Evolutionary conservation across 257 asterid species (phyloP), one percentile per base, ranked within the genome.

Genomic region (Primulina eburnea): DNA sequence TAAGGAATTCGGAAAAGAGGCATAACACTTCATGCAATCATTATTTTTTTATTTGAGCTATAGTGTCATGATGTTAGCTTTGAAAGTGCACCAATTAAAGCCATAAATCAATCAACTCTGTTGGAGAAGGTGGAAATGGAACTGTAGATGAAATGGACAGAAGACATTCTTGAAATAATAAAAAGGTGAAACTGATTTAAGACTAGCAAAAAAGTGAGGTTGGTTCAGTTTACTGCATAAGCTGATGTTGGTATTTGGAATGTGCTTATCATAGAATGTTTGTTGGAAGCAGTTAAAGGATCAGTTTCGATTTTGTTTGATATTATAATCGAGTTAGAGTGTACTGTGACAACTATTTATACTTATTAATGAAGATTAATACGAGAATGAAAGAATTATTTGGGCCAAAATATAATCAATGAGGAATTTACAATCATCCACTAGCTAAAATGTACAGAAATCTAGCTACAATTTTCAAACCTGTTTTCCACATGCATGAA

Each of bases 91-190:
- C 57, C 57, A 5, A 16, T 50, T 16, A 50, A 50, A 50, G 57
- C 57, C 57, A 50, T 50, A 50, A 50, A 50, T 14, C 57, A 50
- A 50, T 43, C 57, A 50, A 50, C 17, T 50, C 7, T 50, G 57
- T 50, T 50, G 57, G 57, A 50, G 57, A 50, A 50, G 55, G 57
- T 50, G 57, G 57, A 50, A 47, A 50, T 50, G 57, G 8, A 50
- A 50, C 57, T 50, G 57, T 17, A 14, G 57, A 50, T 50, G 57
- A 16, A 50, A 50, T 16, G 57, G 57, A 50, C 57, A 14, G 57
- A 50, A 18, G 8, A 16, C 57, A 14, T 16, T 50, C 56, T 14
- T 50, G 7, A 50, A 14, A 50, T 50, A 50, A 50, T 17, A 14
- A 17, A 43, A 50, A 50, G 8, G 21, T 50, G 57, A 50, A 50